Base-by-base conservation (phyloP, 2,329 filamentous ascomycete species). In the Nemania serpens region DNA sequence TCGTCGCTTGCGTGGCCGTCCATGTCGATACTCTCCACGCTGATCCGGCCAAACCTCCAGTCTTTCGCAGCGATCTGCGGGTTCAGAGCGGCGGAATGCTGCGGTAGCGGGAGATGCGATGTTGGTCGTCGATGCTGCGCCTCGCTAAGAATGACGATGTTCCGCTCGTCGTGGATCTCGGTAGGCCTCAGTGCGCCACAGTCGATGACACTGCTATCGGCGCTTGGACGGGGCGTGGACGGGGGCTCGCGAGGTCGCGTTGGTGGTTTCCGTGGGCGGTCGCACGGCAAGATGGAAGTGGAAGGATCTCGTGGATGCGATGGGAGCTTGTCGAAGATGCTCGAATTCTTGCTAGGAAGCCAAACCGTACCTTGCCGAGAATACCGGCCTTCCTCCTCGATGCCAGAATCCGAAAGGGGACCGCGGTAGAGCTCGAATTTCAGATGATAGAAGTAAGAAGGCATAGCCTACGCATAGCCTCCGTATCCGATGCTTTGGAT, bases 11-110 rank as follows among this genome's bases (percentile, higher is more conserved):
- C 61, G 66, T 60, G 69, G 69, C 37, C 59, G 70, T 71, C 79
- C 82, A 93, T 88, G 75, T 96, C 90, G 74, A 97, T 87, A 70
- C 91, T 91, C 74, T 94, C 88, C 43, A 97, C 86, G 55, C 83
- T 85, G 54, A 98, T 83, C n/a, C 81, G 81, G 46, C 89, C 91
- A 74, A 96, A 92, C 55, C 95, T 84, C 88, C 91, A 94, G 75
- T 98, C 94, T 56, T 76, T 78, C 3, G 77, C 76, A 2, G 85
- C 85, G 45, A 76, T 80, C 61, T 77, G 73, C 1, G 81, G 81
- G 15, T 77, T 76, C 56, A 84, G 77, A 2, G 79, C 80, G 15
- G 78, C 75, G 37, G 69, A 74, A 3, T 79, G 74, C 12, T 75
- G 71, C 43, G 81, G 81, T 67, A 73, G 79, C 54, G 74, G 81